A percentile compares a stretch with the other conserved stretches of the same genome.
phyloP scores from a whole-genome alignment of 306 rosid species.

The Senna siamea region DNA sequence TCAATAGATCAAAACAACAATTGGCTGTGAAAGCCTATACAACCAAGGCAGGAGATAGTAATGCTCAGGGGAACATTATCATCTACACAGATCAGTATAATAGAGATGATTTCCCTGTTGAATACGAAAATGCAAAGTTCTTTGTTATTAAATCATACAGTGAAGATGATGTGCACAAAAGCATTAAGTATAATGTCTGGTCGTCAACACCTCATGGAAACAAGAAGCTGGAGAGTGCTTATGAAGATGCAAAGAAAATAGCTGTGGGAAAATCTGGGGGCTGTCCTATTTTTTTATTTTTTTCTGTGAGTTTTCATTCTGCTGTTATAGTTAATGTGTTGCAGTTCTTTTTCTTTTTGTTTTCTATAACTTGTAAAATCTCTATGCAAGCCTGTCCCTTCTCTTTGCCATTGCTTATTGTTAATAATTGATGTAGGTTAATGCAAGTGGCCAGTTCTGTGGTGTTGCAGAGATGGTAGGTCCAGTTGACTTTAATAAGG shows the following conservation, averaged over 20 bases:
- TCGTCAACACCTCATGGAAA: constrained; percentile 96
- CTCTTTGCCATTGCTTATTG: constrained; percentile 13
- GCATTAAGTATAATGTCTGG: constrained; percentile 95
- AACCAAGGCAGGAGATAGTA: constrained; percentile 71
- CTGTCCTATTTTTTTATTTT: constrained; percentile 83
- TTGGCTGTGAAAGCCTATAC: constrained; percentile 73
- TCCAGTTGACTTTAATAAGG: constrained; percentile 74
- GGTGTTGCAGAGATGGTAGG: constrained; percentile 92
- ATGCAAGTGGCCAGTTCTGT: constrained; percentile 94
- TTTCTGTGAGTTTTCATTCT: constrained; percentile 65
- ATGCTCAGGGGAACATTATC: constrained; percentile 73
- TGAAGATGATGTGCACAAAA: constrained; percentile 98
- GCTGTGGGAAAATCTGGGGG: constrained; percentile 61
- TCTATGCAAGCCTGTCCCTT: background rate
- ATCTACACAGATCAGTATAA: constrained; percentile 77
- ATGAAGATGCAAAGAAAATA: constrained; percentile 72
- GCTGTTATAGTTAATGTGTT: background rate
- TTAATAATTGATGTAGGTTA: constrained; percentile 58
- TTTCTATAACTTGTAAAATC: background rate
- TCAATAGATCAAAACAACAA: constrained; percentile 63
- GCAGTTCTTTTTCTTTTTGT: background rate
- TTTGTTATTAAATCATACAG: constrained; percentile 95
- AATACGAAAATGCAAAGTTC: constrained; percentile 72
- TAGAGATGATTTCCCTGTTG: constrained; percentile 71
- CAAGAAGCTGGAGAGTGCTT: constrained; percentile 76